phyloP scores from a whole-genome alignment of 192 early-diverging fungal species.

The Gryganskiella cystojenkinii region DNA sequence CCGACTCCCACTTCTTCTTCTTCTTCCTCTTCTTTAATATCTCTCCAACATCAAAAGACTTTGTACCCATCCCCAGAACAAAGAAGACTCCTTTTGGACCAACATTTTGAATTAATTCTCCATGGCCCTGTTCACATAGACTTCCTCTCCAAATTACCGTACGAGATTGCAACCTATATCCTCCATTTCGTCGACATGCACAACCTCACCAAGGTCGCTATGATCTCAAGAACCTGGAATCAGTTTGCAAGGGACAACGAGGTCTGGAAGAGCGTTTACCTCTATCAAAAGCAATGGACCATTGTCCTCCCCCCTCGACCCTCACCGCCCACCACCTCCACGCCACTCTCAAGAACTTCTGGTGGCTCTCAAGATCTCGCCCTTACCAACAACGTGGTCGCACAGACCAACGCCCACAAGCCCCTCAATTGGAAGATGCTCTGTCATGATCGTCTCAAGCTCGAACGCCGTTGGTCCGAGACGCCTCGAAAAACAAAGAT shows the following conservation, averaged over 20 bases:
- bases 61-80: conserved; percentile 11
- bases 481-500: conserved; percentile 64
- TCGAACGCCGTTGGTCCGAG: conserved; percentile 71
- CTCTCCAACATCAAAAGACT: no score
- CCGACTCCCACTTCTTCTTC: no score
- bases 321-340: conserved; percentile 24
- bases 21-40: no score
- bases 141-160: conserved; percentile 73
- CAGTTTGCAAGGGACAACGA: conserved; percentile 73
- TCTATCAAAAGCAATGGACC: conserved; percentile 65
- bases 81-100: conserved; percentile 12
- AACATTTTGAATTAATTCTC: conserved; percentile 24
- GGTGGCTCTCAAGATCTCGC: not conserved
- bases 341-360: conserved; percentile 4
- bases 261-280: conserved; percentile 76
- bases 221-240: conserved; percentile 76
- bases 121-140: conserved; percentile 52
- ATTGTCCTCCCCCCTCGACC: conserved; percentile 31
- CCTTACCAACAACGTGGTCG: not conserved
- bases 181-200: conserved; percentile 70
- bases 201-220: conserved; percentile 67
- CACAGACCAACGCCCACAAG: conserved; percentile 11
- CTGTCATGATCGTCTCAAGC: conserved; percentile 70
- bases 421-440: conserved; percentile 75
- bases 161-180: conserved; percentile 78